These are phyloP conservation scores for Puya raimondii DNA, from an alignment of 176 grass and related monocot genomes.

Conservation along the genomic window DNA sequence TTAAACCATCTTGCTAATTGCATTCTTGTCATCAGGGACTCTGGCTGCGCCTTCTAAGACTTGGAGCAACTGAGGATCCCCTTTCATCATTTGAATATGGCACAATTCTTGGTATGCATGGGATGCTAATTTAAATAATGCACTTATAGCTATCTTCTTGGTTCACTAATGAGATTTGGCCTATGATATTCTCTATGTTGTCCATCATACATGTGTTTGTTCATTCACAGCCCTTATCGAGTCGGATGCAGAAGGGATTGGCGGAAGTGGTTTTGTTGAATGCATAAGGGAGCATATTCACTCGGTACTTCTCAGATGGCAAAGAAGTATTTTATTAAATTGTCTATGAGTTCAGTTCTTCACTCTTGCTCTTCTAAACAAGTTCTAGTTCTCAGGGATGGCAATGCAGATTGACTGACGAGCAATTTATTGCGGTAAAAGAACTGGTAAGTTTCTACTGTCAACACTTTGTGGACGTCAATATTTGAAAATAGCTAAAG, in stretches of 20 bases:
- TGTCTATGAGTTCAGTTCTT: constrained; percentile 3
- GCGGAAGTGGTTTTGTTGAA: constrained; percentile 99
- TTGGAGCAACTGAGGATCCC: constrained; percentile 96
- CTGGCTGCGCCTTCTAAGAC: constrained; percentile 91
- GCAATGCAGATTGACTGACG: constrained; percentile 98
- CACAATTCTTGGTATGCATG: constrained; percentile 86
- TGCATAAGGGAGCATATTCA: constrained; percentile 99
- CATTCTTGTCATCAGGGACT: constrained; percentile 61
- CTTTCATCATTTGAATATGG: constrained; percentile 99
- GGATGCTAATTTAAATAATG: neutral
- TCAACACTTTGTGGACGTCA: constrained; percentile 5
- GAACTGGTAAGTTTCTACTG: constrained; percentile 69
- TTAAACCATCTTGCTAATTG: constrained; percentile 19
- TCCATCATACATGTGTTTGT: constrained; percentile 13
- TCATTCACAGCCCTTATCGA: constrained; percentile 84
- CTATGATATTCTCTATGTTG: constrained; percentile 13
- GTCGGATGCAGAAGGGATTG: constrained; percentile 98
- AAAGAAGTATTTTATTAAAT: neutral
- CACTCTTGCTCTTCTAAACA: constrained; percentile 20
- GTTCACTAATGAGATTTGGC: neutral
- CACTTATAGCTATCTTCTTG: neutral
- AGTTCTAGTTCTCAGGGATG: constrained; percentile 63
- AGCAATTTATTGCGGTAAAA: constrained; percentile 98
- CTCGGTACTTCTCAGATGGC: constrained; percentile 38
- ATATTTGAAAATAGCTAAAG: neutral